Evolutionary conservation across 805 yeast species (phyloP).

Genomic region (Myxozyma kluyveri): DNA sequence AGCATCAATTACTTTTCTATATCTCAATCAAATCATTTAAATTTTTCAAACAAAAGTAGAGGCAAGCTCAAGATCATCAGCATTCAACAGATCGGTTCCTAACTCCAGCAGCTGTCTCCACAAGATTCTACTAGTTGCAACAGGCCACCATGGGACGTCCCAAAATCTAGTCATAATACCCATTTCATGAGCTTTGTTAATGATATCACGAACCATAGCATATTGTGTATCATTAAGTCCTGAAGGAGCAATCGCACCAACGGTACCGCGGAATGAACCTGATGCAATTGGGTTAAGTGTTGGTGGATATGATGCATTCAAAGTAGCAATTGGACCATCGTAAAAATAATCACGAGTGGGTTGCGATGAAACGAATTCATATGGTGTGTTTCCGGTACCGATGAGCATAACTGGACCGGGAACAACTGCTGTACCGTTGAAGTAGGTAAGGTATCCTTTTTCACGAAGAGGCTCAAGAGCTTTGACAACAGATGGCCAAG

Average conservation of each 20-base stretch:
- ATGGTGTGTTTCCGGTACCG: conserved; percentile 65
- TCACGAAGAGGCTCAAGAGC: conserved; percentile 50
- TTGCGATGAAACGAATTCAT: conserved; percentile 37
- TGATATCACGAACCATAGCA: conserved; percentile 32
- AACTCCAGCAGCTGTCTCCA: conserved; percentile 49
- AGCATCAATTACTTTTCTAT: no score
- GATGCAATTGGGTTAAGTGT: conserved; percentile 42
- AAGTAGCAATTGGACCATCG: conserved; percentile 50
- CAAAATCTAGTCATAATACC: conserved; percentile 62
- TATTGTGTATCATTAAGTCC: conserved; percentile 43
- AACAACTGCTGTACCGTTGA: conserved; percentile 41
- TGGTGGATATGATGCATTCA: conserved; percentile 30
- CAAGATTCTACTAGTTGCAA: conserved; percentile 43
- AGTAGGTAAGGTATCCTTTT: conserved; percentile 51
- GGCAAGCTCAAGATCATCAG: conserved; percentile 55
- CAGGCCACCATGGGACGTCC: conserved; percentile 73
- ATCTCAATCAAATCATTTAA: neutral
- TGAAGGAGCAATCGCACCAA: conserved; percentile 32
- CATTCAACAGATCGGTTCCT: conserved; percentile 60
- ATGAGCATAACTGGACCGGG: conserved; percentile 61
- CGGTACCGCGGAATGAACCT: conserved; percentile 31
- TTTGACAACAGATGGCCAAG: conserved; percentile 48
- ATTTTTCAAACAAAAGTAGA: conserved; percentile 7
- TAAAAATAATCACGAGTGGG: conserved; percentile 44
- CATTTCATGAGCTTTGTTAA: conserved; percentile 48